Base-by-base conservation (phyloP, 257 asterid genomes). In the Ilex asprella region DNA sequence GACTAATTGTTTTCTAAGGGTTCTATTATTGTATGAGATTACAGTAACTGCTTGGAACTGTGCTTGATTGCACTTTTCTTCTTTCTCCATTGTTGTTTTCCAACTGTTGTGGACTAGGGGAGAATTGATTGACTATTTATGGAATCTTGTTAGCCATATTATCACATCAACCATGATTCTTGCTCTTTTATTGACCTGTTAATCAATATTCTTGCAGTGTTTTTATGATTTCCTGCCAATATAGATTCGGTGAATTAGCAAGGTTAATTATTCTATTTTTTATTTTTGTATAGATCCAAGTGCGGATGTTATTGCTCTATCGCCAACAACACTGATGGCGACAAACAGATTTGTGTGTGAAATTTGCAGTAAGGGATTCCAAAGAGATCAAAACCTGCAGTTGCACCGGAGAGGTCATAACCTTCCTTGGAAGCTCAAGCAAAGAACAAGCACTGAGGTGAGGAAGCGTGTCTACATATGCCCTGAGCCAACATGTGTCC, bases 311-410 rank as follows among this genome's bases (percentile, higher is more conserved):
- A 72, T 90, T 31, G 95, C 89, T 2, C 85, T 90, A 30, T 87
- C 97, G 1, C 97, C 97, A 31, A 85, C 84, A 41, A 81, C 95
- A 12, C 86, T 90, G 0, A 90, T 85, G 97, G 95, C 97, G 5
- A 85, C 90, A 27, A 90, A 90, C 81, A 67, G 95, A 76, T 90
- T 86, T 55, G 88, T 89, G 47, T 89, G 97, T 51, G 94, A 84
- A 39, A 84, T 89, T 30, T 89, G 97, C 84, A 86, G 83, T 78
- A 89, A 86, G 70, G 97, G 97, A 30, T 89, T 89, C 21, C 91
- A 86, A 31, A 81, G 97, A 70, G 97, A 90, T 55, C 97, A 90
- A 56, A 90, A 90, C 35, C 86, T 87, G 54, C 97, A 90, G 63
- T 39, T 90, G 6, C 97, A 90, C 65, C 71, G 97, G 50, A 75